phyloP scores from a whole-genome alignment of 768 basidiomycete species.

The Imleria badia region DNA sequence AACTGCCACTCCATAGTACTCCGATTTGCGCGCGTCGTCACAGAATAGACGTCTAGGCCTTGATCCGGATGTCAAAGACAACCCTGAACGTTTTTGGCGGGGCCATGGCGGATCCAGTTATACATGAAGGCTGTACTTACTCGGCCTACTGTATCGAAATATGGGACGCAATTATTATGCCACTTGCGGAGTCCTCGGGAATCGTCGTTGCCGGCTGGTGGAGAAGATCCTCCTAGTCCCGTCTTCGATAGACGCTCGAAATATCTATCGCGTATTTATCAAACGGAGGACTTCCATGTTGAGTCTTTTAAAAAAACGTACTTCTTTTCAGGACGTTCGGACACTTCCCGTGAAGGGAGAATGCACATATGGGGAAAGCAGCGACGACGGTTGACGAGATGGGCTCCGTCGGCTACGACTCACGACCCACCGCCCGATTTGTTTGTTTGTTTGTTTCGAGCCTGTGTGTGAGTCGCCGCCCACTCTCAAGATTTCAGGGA shows the following conservation, averaged over 20 bases:
- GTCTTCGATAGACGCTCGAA: constrained; percentile 20
- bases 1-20: background rate
- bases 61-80: constrained; percentile 18
- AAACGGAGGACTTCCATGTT: constrained; percentile 13
- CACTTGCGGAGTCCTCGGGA: constrained; percentile 21
- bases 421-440: background rate
- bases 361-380: constrained; percentile 1
- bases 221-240: constrained; percentile 20
- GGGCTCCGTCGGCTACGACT: background rate
- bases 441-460: background rate
- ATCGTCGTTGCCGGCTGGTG: constrained; percentile 1
- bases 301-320: background rate
- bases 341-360: background rate
- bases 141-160: background rate
- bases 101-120: constrained; percentile 13
- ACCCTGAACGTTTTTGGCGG: constrained; percentile 11
- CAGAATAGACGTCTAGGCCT: background rate
- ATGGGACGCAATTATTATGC: background rate
- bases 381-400: background rate
- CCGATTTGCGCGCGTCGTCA: constrained; percentile 4
- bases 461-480: constrained; percentile 4
- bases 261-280: constrained; percentile 20
- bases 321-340: constrained; percentile 12
- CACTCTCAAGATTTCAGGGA: background rate
- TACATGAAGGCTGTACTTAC: constrained; percentile 3